Evolutionary conservation across 140 eudicot genomes (phyloP).

Genomic region (Erigeron philadelphicus): DNA sequence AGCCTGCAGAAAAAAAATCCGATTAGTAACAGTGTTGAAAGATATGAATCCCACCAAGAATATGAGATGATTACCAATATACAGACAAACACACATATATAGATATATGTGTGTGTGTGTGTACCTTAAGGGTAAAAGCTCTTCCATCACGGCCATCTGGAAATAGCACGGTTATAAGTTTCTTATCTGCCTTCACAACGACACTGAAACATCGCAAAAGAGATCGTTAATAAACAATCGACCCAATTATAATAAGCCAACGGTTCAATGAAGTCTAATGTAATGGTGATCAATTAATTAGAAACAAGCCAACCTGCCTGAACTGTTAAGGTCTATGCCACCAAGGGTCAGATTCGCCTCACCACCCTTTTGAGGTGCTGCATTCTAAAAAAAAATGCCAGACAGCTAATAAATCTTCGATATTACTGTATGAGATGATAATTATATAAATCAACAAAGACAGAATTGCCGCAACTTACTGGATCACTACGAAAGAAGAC

Average conservation of each 20-base stretch:
- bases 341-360: constrained; percentile 95
- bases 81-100: too few species aligned
- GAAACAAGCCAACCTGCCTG: constrained; percentile 81
- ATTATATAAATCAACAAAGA: not conserved
- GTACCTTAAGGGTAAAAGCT: constrained; percentile 91
- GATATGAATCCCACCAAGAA: not conserved
- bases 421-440: not conserved
- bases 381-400: constrained; percentile 49
- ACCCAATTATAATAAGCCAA: not conserved
- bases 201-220: constrained; percentile 47
- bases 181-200: constrained; percentile 81
- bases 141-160: constrained; percentile 95
- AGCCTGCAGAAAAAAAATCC: constrained; percentile 49
- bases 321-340: constrained; percentile 97
- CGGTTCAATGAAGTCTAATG: not conserved
- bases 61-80: not conserved
- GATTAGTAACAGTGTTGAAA: not conserved
- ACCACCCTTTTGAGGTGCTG: constrained; percentile 59
- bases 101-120: too few species aligned
- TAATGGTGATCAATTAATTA: not conserved
- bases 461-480: constrained; percentile 42
- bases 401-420: not conserved
- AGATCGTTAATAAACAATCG: constrained; percentile 3
- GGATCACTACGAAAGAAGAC: constrained; percentile 93
- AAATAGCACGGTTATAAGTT: constrained; percentile 70